A percentile compares a stretch with the other conserved stretches of the same genome.
Conservation (phyloP, 2,329 filamentous ascomycete genomes). For the Lomentospora prolificans region DNA sequence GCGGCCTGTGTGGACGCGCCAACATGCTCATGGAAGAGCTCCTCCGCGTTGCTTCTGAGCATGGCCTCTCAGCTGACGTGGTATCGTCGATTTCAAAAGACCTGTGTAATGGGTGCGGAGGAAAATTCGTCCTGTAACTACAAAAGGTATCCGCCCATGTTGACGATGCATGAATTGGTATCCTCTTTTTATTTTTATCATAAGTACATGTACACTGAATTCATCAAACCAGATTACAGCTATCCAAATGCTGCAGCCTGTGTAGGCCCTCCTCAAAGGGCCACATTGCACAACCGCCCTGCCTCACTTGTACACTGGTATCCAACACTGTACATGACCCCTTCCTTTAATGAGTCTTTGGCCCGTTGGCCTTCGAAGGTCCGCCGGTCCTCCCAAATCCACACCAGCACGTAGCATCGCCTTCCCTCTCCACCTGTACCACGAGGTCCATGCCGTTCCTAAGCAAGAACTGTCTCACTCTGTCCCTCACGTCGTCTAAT, state of each 20-base stretch:
- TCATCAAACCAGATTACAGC: neutral
- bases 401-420: conserved; percentile 58
- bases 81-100: neutral
- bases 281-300: too few relatives aligned
- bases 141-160: neutral
- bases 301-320: too few relatives aligned
- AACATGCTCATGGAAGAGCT: conserved; percentile 29
- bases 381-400: conserved; percentile 22
- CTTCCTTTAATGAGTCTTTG: neutral
- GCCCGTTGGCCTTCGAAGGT: neutral
- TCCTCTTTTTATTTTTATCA: neutral
- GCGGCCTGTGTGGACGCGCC: conserved; percentile 38
- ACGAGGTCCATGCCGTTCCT: conserved; percentile 70
- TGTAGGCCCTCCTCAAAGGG: too few relatives aligned
- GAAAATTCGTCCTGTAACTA: conserved; percentile 2
- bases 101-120: conserved; percentile 6
- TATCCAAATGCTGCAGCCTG: neutral
- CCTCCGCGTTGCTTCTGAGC: conserved; percentile 28
- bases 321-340: too few relatives aligned
- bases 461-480: conserved; percentile 62
- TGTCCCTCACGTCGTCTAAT: conserved; percentile 71
- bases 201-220: neutral
- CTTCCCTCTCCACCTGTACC: conserved; percentile 80
- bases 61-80: neutral
- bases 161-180: neutral